Evolutionary conservation across 768 basidiomycete genomes (phyloP).

Genomic region (Pleurotus pulmonarius): DNA sequence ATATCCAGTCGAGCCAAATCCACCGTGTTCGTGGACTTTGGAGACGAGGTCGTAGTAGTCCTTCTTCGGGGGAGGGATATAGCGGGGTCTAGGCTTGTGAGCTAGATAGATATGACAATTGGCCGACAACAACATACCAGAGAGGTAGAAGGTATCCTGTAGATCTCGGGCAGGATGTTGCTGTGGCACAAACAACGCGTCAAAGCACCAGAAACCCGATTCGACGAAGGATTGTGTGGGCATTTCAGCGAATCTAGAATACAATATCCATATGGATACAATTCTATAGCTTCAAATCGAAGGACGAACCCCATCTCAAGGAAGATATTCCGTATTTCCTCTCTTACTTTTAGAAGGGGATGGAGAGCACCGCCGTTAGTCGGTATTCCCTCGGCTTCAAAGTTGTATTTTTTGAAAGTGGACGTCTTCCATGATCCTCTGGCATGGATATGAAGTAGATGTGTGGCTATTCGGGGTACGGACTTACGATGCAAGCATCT

Average conservation of each 20-base stretch:
- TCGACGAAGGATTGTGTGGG: constrained; percentile 95
- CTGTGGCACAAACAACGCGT: constrained; percentile 96
- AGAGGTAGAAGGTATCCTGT: constrained; percentile 98
- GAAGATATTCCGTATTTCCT: constrained; percentile 97
- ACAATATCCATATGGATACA: background rate
- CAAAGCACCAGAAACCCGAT: constrained; percentile 99
- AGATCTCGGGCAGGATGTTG: constrained; percentile 97
- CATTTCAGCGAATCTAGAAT: constrained; percentile 83
- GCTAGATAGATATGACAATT: constrained; percentile 3
- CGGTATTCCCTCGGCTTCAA: constrained; percentile 91
- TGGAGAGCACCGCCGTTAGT: constrained; percentile 91
- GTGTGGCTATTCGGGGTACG: background rate
- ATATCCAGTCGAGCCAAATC: constrained; percentile 92
- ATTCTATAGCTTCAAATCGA: background rate
- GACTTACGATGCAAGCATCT: constrained; percentile 88
- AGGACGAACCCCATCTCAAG: constrained; percentile 85
- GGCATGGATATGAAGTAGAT: constrained; percentile 10
- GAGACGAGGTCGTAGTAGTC: constrained; percentile 87
- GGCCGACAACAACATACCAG: constrained; percentile 46
- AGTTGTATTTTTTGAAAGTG: constrained; percentile 97
- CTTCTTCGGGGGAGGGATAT: constrained; percentile 69
- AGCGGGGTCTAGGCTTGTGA: constrained; percentile 60
- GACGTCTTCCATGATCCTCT: constrained; percentile 95
- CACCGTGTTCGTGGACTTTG: constrained; percentile 80
- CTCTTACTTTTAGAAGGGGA: constrained; percentile 94